Conservation (phyloP, 805 yeast genomes). For the Kodamaea hsintzibuensis region DNA sequence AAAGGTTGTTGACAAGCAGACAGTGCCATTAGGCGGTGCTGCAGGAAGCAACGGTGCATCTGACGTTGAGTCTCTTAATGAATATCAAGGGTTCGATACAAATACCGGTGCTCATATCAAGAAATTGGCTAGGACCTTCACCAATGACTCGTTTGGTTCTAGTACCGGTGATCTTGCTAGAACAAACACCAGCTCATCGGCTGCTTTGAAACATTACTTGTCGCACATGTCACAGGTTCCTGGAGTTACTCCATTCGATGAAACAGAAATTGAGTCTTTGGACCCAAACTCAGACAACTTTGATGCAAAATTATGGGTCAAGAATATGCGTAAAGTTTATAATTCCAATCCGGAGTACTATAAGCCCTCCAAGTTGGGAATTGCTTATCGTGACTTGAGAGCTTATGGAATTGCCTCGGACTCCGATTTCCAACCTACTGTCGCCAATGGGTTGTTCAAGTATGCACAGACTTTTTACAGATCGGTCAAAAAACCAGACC, state of each 20-base stretch:
- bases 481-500: constrained; percentile 20
- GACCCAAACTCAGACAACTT: constrained; percentile 63
- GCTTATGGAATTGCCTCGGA: constrained; percentile 69
- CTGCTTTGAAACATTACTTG: constrained; percentile 37
- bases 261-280: constrained; percentile 34
- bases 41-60: constrained; percentile 6
- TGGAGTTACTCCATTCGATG: constrained; percentile 42
- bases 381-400: constrained; percentile 57
- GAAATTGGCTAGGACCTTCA: constrained; percentile 26
- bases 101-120: constrained; percentile 17
- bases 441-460: constrained; percentile 41
- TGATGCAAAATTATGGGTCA: constrained; percentile 65
- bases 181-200: constrained; percentile 16
- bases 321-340: constrained; percentile 55
- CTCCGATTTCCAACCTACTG: constrained; percentile 65
- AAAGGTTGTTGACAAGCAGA: background rate
- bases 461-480: constrained; percentile 17
- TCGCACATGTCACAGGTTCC: constrained; percentile 55
- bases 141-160: constrained; percentile 13
- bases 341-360: constrained; percentile 61
- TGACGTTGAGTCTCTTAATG: constrained; percentile 13
- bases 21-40: background rate
- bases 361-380: constrained; percentile 59
- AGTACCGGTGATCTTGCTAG: constrained; percentile 7
- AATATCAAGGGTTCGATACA: constrained; percentile 16